Evolutionary conservation across 306 rosid genomes (phyloP).

Genomic region (Begonia fuchsioides): DNA sequence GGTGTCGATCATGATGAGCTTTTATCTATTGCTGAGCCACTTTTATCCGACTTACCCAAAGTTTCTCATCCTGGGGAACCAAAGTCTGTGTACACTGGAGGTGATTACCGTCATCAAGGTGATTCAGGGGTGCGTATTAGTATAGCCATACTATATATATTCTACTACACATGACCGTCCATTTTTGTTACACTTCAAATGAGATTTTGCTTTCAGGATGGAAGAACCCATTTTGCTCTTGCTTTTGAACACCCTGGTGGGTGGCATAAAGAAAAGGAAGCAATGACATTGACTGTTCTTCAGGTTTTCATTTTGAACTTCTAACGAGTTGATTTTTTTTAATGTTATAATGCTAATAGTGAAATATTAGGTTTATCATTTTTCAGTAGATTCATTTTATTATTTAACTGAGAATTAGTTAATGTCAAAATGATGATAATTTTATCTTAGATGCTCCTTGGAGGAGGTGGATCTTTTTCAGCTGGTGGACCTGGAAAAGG

Average conservation of each 20-base stretch:
- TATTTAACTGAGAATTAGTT: background rate
- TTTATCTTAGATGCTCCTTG: constrained; percentile 51
- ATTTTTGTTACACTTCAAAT: too few species aligned
- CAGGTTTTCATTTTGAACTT: constrained; percentile 42
- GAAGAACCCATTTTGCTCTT: constrained; percentile 87
- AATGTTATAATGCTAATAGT: too few species aligned
- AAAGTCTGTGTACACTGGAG: constrained; percentile 67
- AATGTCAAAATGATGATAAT: constrained; percentile 8
- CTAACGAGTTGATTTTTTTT: background rate
- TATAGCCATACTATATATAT: constrained; percentile 5
- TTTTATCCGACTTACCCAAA: constrained; percentile 64
- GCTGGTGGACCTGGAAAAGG: constrained; percentile 98
- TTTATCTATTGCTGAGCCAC: constrained; percentile 73
- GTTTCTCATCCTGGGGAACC: constrained; percentile 48
- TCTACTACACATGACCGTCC: background rate
- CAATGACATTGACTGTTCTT: constrained; percentile 69
- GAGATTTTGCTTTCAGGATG: constrained; percentile 19
- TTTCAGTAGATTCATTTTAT: background rate
- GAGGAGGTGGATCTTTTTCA: constrained; percentile 95
- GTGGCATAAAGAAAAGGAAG: constrained; percentile 82
- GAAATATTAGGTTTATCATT: too few species aligned
- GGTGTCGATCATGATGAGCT: constrained; percentile 90
- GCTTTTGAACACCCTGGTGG: constrained; percentile 96
- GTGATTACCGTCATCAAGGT: constrained; percentile 75
- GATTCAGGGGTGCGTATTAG: constrained; percentile 60